A percentile compares a stretch with the other conserved stretches of the same genome.
phyloP scores from a whole-genome alignment of 208 protist genomes.

The Leishmania tropica region DNA sequence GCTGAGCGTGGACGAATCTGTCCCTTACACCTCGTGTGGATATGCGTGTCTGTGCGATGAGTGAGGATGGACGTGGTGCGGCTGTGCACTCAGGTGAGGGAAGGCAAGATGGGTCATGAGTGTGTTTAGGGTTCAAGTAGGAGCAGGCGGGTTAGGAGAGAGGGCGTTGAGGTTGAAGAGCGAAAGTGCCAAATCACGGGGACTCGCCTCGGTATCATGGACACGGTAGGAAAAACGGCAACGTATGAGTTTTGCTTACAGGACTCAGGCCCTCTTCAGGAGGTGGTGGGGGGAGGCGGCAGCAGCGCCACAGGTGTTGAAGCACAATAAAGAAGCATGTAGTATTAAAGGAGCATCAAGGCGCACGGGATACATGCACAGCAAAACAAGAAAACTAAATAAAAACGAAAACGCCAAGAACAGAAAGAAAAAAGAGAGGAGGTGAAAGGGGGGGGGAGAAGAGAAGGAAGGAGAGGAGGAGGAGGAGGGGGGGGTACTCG shows the following conservation, averaged over 20 bases:
- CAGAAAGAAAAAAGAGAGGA: too few relatives aligned
- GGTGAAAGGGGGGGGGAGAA: background rate
- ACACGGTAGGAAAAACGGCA: background rate
- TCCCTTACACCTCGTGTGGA: background rate
- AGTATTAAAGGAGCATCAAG: too few relatives aligned
- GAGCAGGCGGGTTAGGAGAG: background rate
- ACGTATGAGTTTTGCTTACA: background rate
- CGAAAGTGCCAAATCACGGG: background rate
- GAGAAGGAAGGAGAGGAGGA: background rate
- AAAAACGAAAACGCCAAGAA: too few relatives aligned
- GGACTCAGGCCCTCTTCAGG: background rate
- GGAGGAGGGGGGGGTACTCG: too few relatives aligned
- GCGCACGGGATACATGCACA: too few relatives aligned
- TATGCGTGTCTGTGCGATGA: background rate
- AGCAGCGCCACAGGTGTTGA: background rate
- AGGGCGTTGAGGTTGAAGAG: background rate
- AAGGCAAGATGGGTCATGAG: background rate
- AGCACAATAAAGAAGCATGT: background rate
- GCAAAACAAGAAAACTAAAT: too few relatives aligned
- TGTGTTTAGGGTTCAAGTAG: background rate
- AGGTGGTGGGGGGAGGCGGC: background rate
- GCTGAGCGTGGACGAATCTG: background rate
- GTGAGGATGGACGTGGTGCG: background rate
- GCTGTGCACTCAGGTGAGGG: background rate
- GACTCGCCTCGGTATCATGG: background rate